phyloP scores from a whole-genome alignment of 2,329 filamentous ascomycete species.

The Cladosporium sp. region DNA sequence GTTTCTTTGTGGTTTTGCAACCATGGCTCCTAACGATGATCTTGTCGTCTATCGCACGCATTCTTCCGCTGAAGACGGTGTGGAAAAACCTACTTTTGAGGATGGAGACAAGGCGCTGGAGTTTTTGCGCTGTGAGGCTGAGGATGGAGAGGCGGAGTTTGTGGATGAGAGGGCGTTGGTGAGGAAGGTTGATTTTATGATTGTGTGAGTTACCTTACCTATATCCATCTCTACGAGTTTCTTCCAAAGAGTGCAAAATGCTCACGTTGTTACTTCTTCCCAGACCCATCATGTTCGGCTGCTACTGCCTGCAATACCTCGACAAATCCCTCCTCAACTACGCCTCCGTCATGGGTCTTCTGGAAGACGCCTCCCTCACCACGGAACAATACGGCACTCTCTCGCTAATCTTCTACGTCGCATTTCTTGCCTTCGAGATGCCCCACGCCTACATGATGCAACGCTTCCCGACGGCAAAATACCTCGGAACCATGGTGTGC shows the following conservation, averaged over 20 bases:
- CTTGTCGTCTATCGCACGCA: slow-evolving; percentile 2
- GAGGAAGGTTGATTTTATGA: slow-evolving; percentile 38
- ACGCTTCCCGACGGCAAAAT: slow-evolving; percentile 51
- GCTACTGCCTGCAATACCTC: slow-evolving; percentile 60
- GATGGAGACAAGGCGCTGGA: slow-evolving; percentile 17
- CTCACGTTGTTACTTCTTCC: slow-evolving; percentile 22
- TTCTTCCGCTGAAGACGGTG: slow-evolving; percentile 5
- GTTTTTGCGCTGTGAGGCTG: slow-evolving; percentile 15
- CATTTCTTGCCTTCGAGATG: slow-evolving; percentile 41
- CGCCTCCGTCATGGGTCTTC: slow-evolving; percentile 60
- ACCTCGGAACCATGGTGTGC: slow-evolving; percentile 49
- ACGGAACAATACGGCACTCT: slow-evolving; percentile 53
- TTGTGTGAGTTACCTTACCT: slow-evolving; percentile 27
- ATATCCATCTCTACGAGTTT: too few species aligned
- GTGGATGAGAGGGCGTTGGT: slow-evolving; percentile 21
- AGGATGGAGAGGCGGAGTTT: slow-evolving; percentile 13
- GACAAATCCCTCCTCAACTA: slow-evolving; percentile 60
- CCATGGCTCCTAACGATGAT: background rate
- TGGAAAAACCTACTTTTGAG: slow-evolving; percentile 14
- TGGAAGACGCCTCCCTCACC: slow-evolving; percentile 52
- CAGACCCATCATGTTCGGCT: slow-evolving; percentile 50
- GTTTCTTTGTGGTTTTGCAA: background rate
- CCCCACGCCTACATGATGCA: slow-evolving; percentile 45
- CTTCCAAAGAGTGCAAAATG: too few species aligned
- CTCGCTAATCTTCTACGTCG: slow-evolving; percentile 50